These are phyloP conservation scores for Omphalea diandra DNA, from an alignment of 441 rosid species.

Conservation along the genomic window DNA sequence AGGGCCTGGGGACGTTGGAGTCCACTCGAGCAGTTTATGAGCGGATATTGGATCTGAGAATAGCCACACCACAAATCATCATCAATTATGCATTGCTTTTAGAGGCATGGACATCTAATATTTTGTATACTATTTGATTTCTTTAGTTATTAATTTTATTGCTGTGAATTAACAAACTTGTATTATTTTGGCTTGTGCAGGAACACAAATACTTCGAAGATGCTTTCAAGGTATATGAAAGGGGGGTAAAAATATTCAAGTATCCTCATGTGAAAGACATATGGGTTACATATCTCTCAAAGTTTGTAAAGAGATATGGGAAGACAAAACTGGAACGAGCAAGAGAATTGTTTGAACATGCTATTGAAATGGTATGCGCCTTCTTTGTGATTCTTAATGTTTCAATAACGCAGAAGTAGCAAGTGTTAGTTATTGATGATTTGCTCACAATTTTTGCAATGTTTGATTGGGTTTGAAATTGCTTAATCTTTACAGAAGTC, in stretches of 20 bases:
- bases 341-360: conserved; percentile 90
- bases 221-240: conserved; percentile 96
- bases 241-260: conserved; percentile 93
- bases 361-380: conserved; percentile 56
- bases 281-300: conserved; percentile 88
- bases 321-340: conserved; percentile 85
- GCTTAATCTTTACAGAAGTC: conserved; percentile 7
- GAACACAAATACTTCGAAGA: conserved; percentile 89
- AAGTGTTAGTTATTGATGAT: background rate
- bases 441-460: conserved; percentile 4
- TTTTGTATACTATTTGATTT: conserved; percentile 3
- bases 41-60: conserved; percentile 82
- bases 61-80: conserved; percentile 92
- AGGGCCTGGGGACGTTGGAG: conserved; percentile 84
- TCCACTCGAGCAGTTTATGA: conserved; percentile 94
- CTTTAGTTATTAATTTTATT: background rate
- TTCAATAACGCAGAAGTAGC: background rate
- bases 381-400: background rate
- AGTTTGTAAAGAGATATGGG: conserved; percentile 88
- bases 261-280: conserved; percentile 94
- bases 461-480: conserved; percentile 5
- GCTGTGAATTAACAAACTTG: conserved; percentile 4
- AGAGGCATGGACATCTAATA: conserved; percentile 41
- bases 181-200: conserved; percentile 36
- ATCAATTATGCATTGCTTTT: conserved; percentile 77